phyloP scores from a whole-genome alignment of 2,329 filamentous ascomycete species.

The Ceratocystiopsis minuta region DNA sequence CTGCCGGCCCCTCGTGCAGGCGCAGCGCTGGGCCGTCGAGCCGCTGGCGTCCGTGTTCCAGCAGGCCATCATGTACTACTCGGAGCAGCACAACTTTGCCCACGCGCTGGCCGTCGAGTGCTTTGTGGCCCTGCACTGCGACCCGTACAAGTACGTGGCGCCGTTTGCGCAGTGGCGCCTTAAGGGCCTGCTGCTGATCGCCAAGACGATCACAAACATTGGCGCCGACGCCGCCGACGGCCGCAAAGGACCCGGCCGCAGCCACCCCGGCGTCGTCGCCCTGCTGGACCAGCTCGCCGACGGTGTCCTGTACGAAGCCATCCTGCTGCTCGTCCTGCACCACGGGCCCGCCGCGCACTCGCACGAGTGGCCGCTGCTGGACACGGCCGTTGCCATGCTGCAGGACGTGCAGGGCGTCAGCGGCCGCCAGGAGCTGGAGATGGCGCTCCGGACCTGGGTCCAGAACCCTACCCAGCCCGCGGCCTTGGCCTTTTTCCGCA shows the following conservation, averaged over 20 bases:
- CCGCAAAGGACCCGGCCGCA: neutral
- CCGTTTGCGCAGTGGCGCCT: conserved; percentile 32
- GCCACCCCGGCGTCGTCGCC: conserved; percentile 12
- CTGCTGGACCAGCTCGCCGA: conserved; percentile 28
- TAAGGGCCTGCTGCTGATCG: conserved; percentile 31
- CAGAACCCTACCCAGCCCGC: neutral
- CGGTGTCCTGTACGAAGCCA: conserved; percentile 32
- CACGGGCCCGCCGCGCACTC: conserved; percentile 24
- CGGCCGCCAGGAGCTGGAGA: conserved; percentile 24
- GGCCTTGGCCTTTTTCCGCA: neutral
- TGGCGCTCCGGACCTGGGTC: neutral
- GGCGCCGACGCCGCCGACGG: neutral
- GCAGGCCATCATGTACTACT: conserved; percentile 26
- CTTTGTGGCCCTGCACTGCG: conserved; percentile 27
- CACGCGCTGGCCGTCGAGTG: conserved; percentile 28
- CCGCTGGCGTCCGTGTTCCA: conserved; percentile 28
- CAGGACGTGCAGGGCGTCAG: conserved; percentile 27
- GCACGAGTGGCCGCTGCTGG: conserved; percentile 26
- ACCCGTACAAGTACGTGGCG: conserved; percentile 30
- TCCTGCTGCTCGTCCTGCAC: conserved; percentile 29
- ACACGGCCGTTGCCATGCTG: conserved; percentile 27
- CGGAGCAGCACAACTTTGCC: conserved; percentile 22
- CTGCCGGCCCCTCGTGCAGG: conserved; percentile 20
- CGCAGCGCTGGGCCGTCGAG: conserved; percentile 28
- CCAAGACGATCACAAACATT: conserved; percentile 32